phyloP scores from a whole-genome alignment of 177 flowering plant genomes.

The Vitis hybrid region DNA sequence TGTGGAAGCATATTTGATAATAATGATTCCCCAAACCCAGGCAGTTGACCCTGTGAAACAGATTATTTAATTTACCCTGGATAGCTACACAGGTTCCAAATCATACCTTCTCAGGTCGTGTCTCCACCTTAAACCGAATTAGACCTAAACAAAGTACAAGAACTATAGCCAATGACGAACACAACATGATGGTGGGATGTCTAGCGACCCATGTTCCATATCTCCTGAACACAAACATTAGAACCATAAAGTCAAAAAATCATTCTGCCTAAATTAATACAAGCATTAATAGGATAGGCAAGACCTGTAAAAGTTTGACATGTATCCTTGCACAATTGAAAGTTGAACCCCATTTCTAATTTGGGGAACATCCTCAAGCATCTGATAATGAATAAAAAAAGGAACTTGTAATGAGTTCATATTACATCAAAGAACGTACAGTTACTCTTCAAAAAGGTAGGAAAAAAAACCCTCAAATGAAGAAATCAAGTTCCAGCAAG shows the following conservation, averaged over 20 bases:
- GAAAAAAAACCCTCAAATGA: too few species aligned
- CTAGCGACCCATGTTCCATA: constrained; percentile 95
- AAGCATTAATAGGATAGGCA: constrained; percentile 10
- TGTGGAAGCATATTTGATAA: neutral
- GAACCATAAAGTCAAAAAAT: constrained; percentile 14
- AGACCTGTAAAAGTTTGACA: constrained; percentile 91
- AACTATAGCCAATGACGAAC: constrained; percentile 69
- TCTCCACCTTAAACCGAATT: constrained; percentile 89
- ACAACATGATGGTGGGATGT: constrained; percentile 71
- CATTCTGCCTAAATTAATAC: neutral
- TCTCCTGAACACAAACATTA: constrained; percentile 51
- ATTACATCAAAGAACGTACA: neutral
- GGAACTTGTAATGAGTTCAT: neutral
- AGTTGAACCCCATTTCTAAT: constrained; percentile 55
- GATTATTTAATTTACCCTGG: too few species aligned
- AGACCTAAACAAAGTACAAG: constrained; percentile 88
- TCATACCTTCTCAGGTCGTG: constrained; percentile 96
- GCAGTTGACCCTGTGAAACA: too few species aligned
- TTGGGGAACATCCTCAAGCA: constrained; percentile 62
- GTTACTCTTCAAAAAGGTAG: too few species aligned
- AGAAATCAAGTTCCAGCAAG: too few species aligned
- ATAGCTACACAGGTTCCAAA: neutral
- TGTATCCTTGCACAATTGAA: constrained; percentile 83
- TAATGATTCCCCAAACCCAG: neutral
- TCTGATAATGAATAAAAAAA: constrained; percentile 36